Base-by-base conservation (phyloP, 108 stramenopile genomes). In the Hondaea fermentalgiana region DNA sequence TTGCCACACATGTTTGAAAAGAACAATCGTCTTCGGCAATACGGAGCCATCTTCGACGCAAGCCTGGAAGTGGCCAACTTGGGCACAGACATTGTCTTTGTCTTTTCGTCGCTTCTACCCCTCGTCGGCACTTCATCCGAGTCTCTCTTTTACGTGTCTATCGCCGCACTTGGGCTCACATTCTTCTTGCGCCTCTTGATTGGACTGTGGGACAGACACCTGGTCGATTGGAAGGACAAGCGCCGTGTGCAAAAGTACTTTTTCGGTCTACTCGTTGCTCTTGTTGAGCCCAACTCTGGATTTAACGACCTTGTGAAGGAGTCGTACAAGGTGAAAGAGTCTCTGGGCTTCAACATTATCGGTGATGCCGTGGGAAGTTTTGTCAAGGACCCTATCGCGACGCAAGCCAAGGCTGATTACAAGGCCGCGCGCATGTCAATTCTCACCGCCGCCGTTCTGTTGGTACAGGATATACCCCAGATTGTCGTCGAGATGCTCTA, bases 151-250 rank as follows among this genome's bases (percentile, higher is more conserved):
- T 35, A 28, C 23, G 51, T 83, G 12, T 8, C 76, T 6, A 23
- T 83, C 10, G 76, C 43, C 19, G 76, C 76, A 12, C 28, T 83
- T 2, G 51, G 17, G 6, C 76, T 83, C n/a, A 83, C 76, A 14
- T 83, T 53, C 49, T 12, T 83, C 49, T 21, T 8, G n/a, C 76
- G 76, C n/a, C 51, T 83, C 4, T 12, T 47, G 23, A 47, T 83
- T 23, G 76, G 49, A 8, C 25, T 83, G 10, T 6, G 19, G 19
- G 6, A 25, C 23, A 6, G 23, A 14, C 3, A 83, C 1, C 49
- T 25, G n/a, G 76, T 83, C 51, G 76, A 83, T 23, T 83, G 76
- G 76, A 83, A 83, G 76, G 76, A 83, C 28, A 47, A 47, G n/a
- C 45, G 28, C 23, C 45, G 51, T 16, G 76, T 53, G 76, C 76